Conservation (phyloP, 1,139 yeast genomes). For the Nakaseomyces nivariensis region DNA sequence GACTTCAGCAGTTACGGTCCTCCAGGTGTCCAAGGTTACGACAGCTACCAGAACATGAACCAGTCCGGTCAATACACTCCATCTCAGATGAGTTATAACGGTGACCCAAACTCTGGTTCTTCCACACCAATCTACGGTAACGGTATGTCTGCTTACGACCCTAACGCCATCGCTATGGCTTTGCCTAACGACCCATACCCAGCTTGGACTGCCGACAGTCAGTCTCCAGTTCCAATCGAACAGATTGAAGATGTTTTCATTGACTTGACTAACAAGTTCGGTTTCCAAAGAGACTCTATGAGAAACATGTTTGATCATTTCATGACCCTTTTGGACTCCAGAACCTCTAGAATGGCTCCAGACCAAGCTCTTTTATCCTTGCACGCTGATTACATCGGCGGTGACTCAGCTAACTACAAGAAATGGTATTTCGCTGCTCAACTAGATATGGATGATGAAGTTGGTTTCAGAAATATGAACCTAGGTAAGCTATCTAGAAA, state of each 20-base stretch:
- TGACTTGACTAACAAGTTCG: constrained; percentile 83
- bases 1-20: constrained; percentile 64
- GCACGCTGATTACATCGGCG: constrained; percentile 97
- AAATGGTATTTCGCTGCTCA: constrained; percentile 97
- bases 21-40: constrained; percentile 61
- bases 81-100: constrained; percentile 65
- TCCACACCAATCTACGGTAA: constrained; percentile 89
- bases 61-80: constrained; percentile 60
- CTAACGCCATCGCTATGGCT: constrained; percentile 48
- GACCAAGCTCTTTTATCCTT: constrained; percentile 84
- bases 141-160: constrained; percentile 39
- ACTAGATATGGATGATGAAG: constrained; percentile 71
- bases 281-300: constrained; percentile 96
- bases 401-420: constrained; percentile 80
- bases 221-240: constrained; percentile 73
- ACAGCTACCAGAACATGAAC: constrained; percentile 32
- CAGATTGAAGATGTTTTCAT: constrained; percentile 88
- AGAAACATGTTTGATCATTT: constrained; percentile 94
- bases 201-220: constrained; percentile 91
- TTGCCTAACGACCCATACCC: constrained; percentile 73
- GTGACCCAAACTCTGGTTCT: constrained; percentile 65
- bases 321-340: constrained; percentile 86
- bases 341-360: constrained; percentile 95
- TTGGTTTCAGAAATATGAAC: constrained; percentile 71
- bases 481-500: constrained; percentile 57